Evolutionary conservation across 257 asterid species (phyloP).

Genomic region (Osmanthus fragrans): DNA sequence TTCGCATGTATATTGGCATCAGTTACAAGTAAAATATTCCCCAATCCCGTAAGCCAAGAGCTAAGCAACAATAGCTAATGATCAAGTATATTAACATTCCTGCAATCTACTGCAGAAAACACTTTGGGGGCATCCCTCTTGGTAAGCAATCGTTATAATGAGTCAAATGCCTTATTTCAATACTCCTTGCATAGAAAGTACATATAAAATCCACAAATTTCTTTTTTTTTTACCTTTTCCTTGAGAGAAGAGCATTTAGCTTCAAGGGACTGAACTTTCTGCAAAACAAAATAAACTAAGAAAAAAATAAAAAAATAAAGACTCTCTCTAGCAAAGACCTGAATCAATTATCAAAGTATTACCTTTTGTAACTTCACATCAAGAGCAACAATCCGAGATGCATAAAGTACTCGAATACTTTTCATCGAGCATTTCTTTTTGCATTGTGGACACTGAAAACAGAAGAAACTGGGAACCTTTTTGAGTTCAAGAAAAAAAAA

Average conservation of each 20-base stretch:
- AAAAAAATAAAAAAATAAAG: not conserved
- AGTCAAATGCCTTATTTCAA: not conserved
- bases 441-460: slow-evolving; percentile 89
- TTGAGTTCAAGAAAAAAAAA: not conserved
- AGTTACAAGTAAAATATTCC: not conserved
- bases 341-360: not conserved
- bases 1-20: not conserved
- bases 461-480: not conserved
- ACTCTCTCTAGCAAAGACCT: not conserved
- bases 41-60: not conserved
- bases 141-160: not conserved
- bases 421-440: slow-evolving; percentile 58
- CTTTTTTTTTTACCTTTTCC: slow-evolving; percentile 59
- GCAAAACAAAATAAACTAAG: slow-evolving; percentile 30
- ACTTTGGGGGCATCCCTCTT: not conserved
- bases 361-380: slow-evolving; percentile 84
- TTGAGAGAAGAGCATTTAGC: slow-evolving; percentile 59
- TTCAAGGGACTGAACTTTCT: slow-evolving; percentile 68
- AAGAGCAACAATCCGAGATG: slow-evolving; percentile 58
- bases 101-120: not conserved
- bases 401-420: slow-evolving; percentile 76
- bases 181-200: not conserved
- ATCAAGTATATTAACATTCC: not conserved
- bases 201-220: not conserved
- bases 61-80: not conserved